phyloP scores from a whole-genome alignment of 257 asterid species.

The Nicotiana undulata region DNA sequence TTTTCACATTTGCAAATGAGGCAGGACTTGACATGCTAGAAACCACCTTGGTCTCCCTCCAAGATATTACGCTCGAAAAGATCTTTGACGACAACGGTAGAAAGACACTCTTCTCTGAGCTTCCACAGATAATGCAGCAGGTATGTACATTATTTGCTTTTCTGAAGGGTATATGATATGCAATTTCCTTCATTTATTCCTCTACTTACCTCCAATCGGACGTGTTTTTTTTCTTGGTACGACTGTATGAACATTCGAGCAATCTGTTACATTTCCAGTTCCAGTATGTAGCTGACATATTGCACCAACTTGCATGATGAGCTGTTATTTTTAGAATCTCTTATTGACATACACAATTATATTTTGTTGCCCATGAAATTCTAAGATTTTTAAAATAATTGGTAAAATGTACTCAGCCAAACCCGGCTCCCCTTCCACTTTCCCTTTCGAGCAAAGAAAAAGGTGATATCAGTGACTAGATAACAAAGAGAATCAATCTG shows the following conservation, averaged over 20 bases:
- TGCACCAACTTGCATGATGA: neutral
- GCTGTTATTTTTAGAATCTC: neutral
- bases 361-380: neutral
- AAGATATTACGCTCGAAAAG: constrained; percentile 81
- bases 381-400: neutral
- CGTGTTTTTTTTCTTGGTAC: neutral
- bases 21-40: constrained; percentile 98
- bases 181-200: neutral
- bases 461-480: neutral
- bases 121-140: constrained; percentile 89
- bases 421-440: neutral
- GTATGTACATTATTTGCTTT: constrained; percentile 16
- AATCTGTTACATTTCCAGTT: neutral
- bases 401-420: neutral
- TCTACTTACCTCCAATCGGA: neutral
- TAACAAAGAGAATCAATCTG: neutral
- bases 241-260: neutral
- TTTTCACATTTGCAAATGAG: constrained; percentile 82
- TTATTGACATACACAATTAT: no score
- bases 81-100: constrained; percentile 72
- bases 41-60: constrained; percentile 82
- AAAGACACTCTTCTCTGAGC: constrained; percentile 67
- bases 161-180: neutral
- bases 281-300: neutral
- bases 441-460: neutral